A percentile compares a stretch with the other conserved stretches of the same genome.
Evolutionary conservation across 352 stramenopile species (phyloP).

Genomic region (Elongisporangium anandrum): DNA sequence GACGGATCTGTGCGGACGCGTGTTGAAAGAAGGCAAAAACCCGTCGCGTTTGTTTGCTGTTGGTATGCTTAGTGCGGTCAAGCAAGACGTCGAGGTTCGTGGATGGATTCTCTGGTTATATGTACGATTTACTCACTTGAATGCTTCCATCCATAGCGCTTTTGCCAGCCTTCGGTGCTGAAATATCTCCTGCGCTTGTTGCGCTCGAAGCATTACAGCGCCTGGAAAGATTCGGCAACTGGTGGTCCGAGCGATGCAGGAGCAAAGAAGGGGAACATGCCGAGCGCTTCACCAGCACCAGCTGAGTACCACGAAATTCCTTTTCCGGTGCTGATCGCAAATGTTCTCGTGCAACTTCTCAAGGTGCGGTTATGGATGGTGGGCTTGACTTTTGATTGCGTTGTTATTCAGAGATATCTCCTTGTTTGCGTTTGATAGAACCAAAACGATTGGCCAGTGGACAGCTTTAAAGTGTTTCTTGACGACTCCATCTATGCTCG

Average conservation of each 20-base stretch:
- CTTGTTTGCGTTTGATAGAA: constrained; percentile 19
- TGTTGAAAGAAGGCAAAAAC: constrained; percentile 52
- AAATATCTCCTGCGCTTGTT: constrained; percentile 79
- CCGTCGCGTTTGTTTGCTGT: constrained; percentile 63
- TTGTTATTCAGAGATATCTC: neutral
- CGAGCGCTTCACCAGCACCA: constrained; percentile 11
- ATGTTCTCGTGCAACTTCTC: constrained; percentile 61
- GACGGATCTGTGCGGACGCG: constrained; percentile 35
- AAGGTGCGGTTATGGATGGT: constrained; percentile 23
- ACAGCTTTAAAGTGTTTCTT: constrained; percentile 86
- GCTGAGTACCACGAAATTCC: constrained; percentile 46
- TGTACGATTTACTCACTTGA: neutral
- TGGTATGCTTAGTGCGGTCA: constrained; percentile 49
- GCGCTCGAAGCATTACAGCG: constrained; percentile 78
- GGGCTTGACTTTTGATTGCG: neutral
- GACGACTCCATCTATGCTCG: constrained; percentile 79
- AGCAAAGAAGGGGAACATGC: constrained; percentile 18
- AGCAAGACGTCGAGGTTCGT: constrained; percentile 40
- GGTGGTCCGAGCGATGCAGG: neutral
- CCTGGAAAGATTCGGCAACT: constrained; percentile 27
- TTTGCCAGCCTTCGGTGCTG: constrained; percentile 44
- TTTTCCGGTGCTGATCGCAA: constrained; percentile 67
- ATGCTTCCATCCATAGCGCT: constrained; percentile 22
- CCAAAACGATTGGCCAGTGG: constrained; percentile 53
- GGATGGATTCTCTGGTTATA: neutral